Evolutionary conservation across 345 rosid genomes (phyloP), one percentile per base, ranked within the genome.

Genomic region (Gynandropsis gynandra): DNA sequence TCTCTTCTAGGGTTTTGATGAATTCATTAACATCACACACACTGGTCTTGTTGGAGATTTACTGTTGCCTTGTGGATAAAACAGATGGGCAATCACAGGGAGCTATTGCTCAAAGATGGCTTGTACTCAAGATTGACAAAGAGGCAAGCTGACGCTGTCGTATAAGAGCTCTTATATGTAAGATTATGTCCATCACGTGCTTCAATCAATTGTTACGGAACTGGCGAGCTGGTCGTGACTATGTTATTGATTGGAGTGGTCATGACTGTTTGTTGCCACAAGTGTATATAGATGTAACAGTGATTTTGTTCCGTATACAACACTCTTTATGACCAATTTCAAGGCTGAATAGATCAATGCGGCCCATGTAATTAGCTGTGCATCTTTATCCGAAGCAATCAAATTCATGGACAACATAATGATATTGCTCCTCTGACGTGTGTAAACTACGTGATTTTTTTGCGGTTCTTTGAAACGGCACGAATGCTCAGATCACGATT

Each of bases 81-180:
- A 50, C 79, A 87, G 98, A 80, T 57, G 80, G 98, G 96, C 14
- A 82, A 57, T 63, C 98, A 90, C 71, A 58, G 58, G 43, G 98
- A 87, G 70, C 92, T 87, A 43, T 76, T 90, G 51, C 68, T 38
- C 24, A 71, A 76, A 62, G 89, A 77, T 51, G 96, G 96, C 41
- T 55, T 87, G 14, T 92, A 92, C 54, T 87, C 98, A 4, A 74
- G 74, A 63, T 72, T 92, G 75, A 79, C 81, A 2, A 87, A 79
- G 70, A 76, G 83, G 70, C 98, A 87, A 76, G 87, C 84, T 0
- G 98, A 92, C 19, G 93, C 95, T 8, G 77, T 87, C 12, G 81
- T 80, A 17, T 87, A 73, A 87, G 68, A n/a, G 27, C 14, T 37
- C 21, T 54, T n/a, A n/a, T n/a, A n/a, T n/a, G n/a, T n/a, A n/a